Percentiles rank a stretch among this genome's conserved stretches.
Evolutionary conservation across 768 basidiomycete species (phyloP).

Genomic region (Phylloporus rhodoxanthus): DNA sequence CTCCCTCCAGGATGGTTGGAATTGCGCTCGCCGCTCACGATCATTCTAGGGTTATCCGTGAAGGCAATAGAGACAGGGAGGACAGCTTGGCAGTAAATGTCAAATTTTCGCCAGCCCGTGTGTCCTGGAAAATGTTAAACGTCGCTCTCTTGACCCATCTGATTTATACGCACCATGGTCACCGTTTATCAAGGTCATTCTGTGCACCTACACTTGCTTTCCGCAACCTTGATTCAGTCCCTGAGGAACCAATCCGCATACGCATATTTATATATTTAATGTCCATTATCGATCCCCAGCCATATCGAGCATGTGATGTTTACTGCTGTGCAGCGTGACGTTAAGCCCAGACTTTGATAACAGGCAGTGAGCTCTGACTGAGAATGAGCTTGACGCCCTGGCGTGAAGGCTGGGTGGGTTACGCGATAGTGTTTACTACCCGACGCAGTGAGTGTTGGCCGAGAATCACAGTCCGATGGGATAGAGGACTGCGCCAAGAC

Average conservation of each 20-base stretch:
- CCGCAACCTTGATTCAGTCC: too few species aligned
- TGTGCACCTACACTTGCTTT: neutral
- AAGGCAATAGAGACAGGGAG: neutral
- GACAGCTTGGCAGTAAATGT: neutral
- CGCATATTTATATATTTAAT: neutral
- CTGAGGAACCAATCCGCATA: too few species aligned
- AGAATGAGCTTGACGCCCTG: too few species aligned
- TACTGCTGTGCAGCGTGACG: neutral
- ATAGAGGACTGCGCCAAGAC: too few species aligned
- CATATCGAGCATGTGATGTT: neutral
- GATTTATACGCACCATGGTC: neutral
- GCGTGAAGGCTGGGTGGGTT: too few species aligned
- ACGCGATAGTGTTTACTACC: too few species aligned
- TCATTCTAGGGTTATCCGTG: neutral
- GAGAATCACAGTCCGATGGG: too few species aligned
- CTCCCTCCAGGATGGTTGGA: neutral
- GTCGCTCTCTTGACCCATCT: neutral
- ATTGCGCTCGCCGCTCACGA: neutral
- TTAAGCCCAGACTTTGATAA: too few species aligned
- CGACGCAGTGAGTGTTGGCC: too few species aligned
- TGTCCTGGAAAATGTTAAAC: neutral
- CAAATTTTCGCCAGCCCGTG: neutral
- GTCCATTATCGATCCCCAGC: neutral
- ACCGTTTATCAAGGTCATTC: neutral
- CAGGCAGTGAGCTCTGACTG: too few species aligned